Percentiles rank a stretch among this genome's conserved stretches.
Conservation (phyloP, 73 alveolate genomes). For the Tetrahymena elliotti region DNA sequence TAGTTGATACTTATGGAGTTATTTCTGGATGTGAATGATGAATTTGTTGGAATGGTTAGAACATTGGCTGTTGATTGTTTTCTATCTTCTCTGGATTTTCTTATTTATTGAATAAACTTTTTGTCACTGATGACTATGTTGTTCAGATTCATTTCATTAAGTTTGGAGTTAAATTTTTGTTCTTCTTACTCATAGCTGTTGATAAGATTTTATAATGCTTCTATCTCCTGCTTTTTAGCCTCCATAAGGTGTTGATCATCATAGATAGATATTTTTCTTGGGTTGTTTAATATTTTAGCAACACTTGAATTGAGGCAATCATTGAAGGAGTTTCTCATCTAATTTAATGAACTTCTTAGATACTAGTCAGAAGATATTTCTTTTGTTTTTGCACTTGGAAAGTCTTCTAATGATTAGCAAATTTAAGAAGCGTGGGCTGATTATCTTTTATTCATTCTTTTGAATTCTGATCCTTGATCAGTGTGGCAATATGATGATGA, state of each 20-base stretch:
- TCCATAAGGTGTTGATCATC: not conserved
- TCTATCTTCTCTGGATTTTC: not conserved
- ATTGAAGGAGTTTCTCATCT: not conserved
- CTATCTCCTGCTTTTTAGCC: not conserved
- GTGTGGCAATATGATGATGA: not conserved
- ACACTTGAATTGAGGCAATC: not conserved
- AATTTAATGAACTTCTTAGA: not conserved
- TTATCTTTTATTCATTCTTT: not conserved
- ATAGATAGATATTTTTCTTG: not conserved
- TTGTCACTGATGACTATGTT: not conserved
- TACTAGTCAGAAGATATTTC: not conserved
- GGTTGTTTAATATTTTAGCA: not conserved
- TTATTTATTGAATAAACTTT: not conserved
- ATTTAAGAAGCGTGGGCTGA: not conserved
- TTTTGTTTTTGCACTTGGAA: not conserved
- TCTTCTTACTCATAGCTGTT: not conserved
- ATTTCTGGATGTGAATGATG: not conserved
- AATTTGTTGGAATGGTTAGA: not conserved
- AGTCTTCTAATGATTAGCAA: not conserved
- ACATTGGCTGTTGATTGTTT: not conserved
- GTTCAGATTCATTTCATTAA: not conserved
- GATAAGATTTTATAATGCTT: not conserved
- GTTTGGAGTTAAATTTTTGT: not conserved
- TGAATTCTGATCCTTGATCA: not conserved
- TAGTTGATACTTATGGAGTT: not conserved